Base-by-base conservation (phyloP, 2,329 filamentous ascomycete genomes). In the Cyphellophora europaea region DNA sequence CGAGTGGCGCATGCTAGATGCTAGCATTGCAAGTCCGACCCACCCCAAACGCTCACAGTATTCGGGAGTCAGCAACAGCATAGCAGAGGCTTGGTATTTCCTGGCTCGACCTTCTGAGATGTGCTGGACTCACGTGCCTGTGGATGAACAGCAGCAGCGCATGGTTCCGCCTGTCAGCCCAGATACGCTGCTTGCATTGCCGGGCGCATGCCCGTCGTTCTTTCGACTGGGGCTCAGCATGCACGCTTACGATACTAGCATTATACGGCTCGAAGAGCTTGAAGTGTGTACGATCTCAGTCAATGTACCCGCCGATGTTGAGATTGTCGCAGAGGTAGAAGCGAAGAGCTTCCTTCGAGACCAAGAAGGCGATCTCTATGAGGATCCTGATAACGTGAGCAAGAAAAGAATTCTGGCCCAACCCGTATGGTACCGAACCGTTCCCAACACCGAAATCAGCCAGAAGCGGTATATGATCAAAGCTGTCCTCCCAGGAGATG, bases 1-100 rank as follows among this genome's bases (percentile, higher is more conserved):
- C 14, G 87, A 95, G 60, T 98, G 91, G 91, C 82, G 91, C 33
- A 82, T 96, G 46, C 85, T 98, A 65, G 91, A 98, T 57, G 91
- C 86, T 56, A 93, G 86, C 21, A 68, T 98, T 31, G 87, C 91
- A 3, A 88, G 82, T 44, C 88, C 89, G 10, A 94, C 89, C 0
- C 86, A 96, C 51, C 89, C 91, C 6, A 78, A 75, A 38, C 75
- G 93, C 31, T 69, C 66, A 11, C 66, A 77, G 19, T 96, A 93
- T 59, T 93, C 87, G 11, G 83, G 74, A 48, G 72, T 72, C 16
- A 74, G 74, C 39, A 74, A 69, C 40, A 74, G 79, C 28, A 66
- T 73, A 2, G 86, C 91, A 1, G 91, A 98, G 49, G 69, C 69
- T 19, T 96, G 86, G 79, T 98, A 88, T 71, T 98, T 98, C 63